Base-by-base conservation (phyloP, 805 yeast species). In the Tetrapisispora taiwanensis region DNA sequence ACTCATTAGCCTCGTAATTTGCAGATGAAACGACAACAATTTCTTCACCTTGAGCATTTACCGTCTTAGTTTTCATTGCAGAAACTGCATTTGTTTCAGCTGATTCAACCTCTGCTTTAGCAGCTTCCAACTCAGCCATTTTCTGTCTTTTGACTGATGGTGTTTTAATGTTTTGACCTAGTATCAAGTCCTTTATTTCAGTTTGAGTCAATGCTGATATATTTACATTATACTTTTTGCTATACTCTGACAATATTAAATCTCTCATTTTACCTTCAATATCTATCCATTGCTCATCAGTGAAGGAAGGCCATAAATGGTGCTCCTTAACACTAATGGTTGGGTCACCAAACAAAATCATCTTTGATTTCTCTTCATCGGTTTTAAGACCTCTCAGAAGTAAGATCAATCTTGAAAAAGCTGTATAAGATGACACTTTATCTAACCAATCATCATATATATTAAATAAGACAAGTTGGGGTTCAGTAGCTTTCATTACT, bases 1-100 rank as follows among this genome's bases (percentile, higher is more conserved):
- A 92, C 14, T 81, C 67, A 66, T 79, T 81, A 55, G 86, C 92
- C 60, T 88, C 98, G 58, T 84, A 89, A 49, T 78, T 78, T 15
- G 89, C 79, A 0, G 97, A 88, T 0, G 97, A 88, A 27, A 90
- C 95, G 0, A 95, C 90, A 35, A 84, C 82, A 55, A 92, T 90
- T 54, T 89, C 94, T 58, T 92, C 98, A 30, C 99, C 99, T 56
- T 89, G 97, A 2, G 85, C 95, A 58, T 87, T 92, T 22, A 80
- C 79, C 0, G 95, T 84, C 45, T 80, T 82, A 0, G 95, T 79
- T 53, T 86, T 88, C 52, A 81, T 73, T 0, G 95, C 92, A 0
- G 88, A 76, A 28, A 81, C 65, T 50, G 83, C 81, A 46, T 72
- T 71, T 13, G 69, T 70, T 17, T 55, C 48, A 1, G 65, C 66